Conservation (phyloP, 75 land plant genomes). For the Pinus tabuliformis region DNA sequence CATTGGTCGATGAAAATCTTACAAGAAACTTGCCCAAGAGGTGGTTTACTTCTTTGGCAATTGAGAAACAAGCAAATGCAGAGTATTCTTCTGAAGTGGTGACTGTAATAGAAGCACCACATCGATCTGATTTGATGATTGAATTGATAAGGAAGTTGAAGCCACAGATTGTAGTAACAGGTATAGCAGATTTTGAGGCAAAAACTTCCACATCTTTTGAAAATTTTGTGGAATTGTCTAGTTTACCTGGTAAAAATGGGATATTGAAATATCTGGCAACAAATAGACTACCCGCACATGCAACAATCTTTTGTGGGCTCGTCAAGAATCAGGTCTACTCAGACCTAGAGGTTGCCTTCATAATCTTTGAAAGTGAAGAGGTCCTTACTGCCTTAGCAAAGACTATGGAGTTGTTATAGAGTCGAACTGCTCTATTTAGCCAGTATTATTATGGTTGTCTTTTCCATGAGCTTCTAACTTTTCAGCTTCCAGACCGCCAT, state of each 20-base stretch:
- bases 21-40: slow-evolving; percentile 73
- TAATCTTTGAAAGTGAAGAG: slow-evolving; percentile 80
- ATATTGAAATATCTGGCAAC: slow-evolving; percentile 79
- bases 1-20: slow-evolving; percentile 83
- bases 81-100: slow-evolving; percentile 22
- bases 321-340: slow-evolving; percentile 96
- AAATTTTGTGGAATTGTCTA: slow-evolving; percentile 88
- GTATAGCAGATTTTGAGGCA: slow-evolving; percentile 90
- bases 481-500: slow-evolving; percentile 91
- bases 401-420: slow-evolving; percentile 74
- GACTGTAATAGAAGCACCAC: slow-evolving; percentile 93
- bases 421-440: slow-evolving; percentile 76
- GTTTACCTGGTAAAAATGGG: slow-evolving; percentile 82
- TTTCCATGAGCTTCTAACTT: slow-evolving; percentile 86
- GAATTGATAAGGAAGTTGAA: slow-evolving; percentile 77
- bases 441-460: slow-evolving; percentile 96
- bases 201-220: slow-evolving; percentile 91
- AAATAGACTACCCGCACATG: slow-evolving; percentile 77
- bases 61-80: slow-evolving; percentile 32
- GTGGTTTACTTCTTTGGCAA: slow-evolving; percentile 77
- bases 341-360: slow-evolving; percentile 94
- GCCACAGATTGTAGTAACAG: slow-evolving; percentile 91
- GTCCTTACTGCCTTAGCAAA: slow-evolving; percentile 67
- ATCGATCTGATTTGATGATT: slow-evolving; percentile 81
- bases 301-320: slow-evolving; percentile 83